Evolutionary conservation across 148 eudicot genomes (phyloP).

Genomic region (Camellia sinensis): DNA sequence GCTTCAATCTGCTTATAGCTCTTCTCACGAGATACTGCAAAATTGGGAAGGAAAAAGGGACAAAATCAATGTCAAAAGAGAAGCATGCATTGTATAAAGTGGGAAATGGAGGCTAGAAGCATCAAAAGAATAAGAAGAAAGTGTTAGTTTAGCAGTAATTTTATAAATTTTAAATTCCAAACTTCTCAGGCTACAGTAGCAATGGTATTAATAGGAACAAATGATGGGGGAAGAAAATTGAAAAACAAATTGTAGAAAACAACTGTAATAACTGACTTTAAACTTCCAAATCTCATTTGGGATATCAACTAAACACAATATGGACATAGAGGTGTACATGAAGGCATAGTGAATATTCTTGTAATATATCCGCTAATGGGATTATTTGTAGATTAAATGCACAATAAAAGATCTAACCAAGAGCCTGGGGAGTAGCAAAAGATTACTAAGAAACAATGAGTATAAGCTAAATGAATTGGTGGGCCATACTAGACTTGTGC

Average conservation of each 20-base stretch:
- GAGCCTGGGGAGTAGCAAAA: neutral
- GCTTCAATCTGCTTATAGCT: slow-evolving; percentile 91
- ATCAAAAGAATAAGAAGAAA: neutral
- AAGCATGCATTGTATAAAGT: neutral
- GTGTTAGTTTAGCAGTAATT: neutral
- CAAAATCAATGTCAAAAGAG: neutral
- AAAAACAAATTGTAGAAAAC: neutral
- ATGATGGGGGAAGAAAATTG: neutral
- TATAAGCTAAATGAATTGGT: neutral
- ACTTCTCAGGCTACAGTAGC: neutral
- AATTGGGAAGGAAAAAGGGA: neutral
- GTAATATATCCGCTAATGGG: neutral
- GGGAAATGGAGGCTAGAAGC: no score
- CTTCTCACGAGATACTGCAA: slow-evolving; percentile 78
- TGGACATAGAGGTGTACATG: neutral
- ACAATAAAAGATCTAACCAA: neutral
- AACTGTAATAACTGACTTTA: neutral
- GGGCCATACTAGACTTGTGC: neutral
- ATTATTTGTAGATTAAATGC: neutral
- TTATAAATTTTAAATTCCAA: neutral
- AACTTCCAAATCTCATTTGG: neutral
- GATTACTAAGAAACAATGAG: neutral
- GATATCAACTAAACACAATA: neutral
- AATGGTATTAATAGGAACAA: neutral
- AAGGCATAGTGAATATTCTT: neutral